A percentile compares a stretch with the other conserved stretches of the same genome.
Evolutionary conservation across 2,329 filamentous ascomycete genomes (phyloP).

Genomic region (Pseudopyrenochaeta lycopersici): DNA sequence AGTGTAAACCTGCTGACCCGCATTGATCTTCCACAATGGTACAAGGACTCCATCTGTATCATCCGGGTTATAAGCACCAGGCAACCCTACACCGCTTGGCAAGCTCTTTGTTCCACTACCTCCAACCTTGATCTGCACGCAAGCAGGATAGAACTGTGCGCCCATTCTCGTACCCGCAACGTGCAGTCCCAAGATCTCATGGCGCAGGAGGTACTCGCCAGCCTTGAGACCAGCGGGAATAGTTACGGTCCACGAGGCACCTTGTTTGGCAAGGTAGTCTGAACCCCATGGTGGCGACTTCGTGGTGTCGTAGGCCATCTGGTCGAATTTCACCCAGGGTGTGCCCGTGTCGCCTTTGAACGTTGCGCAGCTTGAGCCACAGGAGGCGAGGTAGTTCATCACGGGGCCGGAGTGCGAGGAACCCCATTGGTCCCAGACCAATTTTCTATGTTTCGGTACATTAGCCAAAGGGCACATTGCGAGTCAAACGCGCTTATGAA

Average conservation of each 20-base stretch:
- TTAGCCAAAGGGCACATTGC: not conserved
- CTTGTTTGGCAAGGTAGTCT: slow-evolving; percentile 45
- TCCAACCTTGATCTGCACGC: slow-evolving; percentile 23
- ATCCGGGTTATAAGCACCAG: slow-evolving; percentile 32
- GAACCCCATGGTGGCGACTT: slow-evolving; percentile 47
- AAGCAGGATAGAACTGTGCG: slow-evolving; percentile 28
- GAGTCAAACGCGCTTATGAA: not conserved
- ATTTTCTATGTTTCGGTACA: slow-evolving; percentile 20
- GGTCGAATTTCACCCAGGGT: slow-evolving; percentile 52
- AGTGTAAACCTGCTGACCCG: slow-evolving; percentile 21
- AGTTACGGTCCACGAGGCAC: slow-evolving; percentile 44
- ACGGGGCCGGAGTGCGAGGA: slow-evolving; percentile 46
- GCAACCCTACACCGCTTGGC: slow-evolving; percentile 27
- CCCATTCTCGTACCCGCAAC: slow-evolving; percentile 25
- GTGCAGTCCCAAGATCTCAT: slow-evolving; percentile 30
- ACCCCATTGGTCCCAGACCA: slow-evolving; percentile 46
- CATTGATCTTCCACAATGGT: slow-evolving; percentile 24
- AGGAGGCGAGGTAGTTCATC: slow-evolving; percentile 51
- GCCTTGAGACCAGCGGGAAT: slow-evolving; percentile 38
- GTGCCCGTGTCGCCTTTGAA: slow-evolving; percentile 47
- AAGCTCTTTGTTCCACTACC: slow-evolving; percentile 16
- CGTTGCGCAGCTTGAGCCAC: slow-evolving; percentile 38
- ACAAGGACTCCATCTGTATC: slow-evolving; percentile 25
- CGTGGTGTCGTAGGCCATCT: slow-evolving; percentile 43
- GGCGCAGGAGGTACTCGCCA: slow-evolving; percentile 38